Conservation (phyloP, 805 yeast genomes). For the Wickerhamiella lipophila region DNA sequence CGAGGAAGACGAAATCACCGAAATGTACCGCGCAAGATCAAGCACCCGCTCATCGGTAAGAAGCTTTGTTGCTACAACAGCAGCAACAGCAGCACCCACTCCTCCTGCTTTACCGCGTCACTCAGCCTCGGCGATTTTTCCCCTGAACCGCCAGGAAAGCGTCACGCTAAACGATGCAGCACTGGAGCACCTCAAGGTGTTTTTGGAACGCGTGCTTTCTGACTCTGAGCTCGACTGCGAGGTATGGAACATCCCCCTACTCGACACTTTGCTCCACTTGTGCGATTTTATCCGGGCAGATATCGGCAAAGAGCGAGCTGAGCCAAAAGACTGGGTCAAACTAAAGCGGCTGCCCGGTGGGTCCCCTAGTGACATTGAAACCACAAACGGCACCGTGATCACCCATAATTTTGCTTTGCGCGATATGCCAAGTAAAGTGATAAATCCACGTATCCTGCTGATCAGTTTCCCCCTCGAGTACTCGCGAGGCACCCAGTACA, state of each 20-base stretch:
- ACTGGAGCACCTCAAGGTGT: constrained; percentile 23
- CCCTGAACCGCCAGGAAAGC: constrained; percentile 14
- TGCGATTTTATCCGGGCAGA: constrained; percentile 1
- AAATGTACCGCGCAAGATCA: neutral
- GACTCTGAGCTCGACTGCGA: constrained; percentile 30
- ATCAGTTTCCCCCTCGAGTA: constrained; percentile 86
- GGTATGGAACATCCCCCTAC: constrained; percentile 53
- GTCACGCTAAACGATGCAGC: constrained; percentile 27
- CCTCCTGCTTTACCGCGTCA: constrained; percentile 2
- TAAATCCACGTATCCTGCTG: constrained; percentile 63
- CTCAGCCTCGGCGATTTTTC: constrained; percentile 7
- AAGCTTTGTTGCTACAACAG: neutral
- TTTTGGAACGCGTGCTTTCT: constrained; percentile 25
- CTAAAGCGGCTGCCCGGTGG: constrained; percentile 79
- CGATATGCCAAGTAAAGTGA: constrained; percentile 54
- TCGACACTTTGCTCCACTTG: neutral
- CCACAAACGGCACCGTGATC: constrained; percentile 69
- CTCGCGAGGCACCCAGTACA: constrained; percentile 58
- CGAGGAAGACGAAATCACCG: neutral
- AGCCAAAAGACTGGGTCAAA: constrained; percentile 79
- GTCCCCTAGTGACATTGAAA: constrained; percentile 41
- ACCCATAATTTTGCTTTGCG: constrained; percentile 73
- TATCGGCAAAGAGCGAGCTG: constrained; percentile 58
- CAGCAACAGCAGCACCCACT: neutral
- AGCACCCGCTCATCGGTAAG: neutral